These are phyloP conservation scores for Curvularia hawaiiensis DNA, from an alignment of 2,329 filamentous ascomycete species.

Conservation along the genomic window DNA sequence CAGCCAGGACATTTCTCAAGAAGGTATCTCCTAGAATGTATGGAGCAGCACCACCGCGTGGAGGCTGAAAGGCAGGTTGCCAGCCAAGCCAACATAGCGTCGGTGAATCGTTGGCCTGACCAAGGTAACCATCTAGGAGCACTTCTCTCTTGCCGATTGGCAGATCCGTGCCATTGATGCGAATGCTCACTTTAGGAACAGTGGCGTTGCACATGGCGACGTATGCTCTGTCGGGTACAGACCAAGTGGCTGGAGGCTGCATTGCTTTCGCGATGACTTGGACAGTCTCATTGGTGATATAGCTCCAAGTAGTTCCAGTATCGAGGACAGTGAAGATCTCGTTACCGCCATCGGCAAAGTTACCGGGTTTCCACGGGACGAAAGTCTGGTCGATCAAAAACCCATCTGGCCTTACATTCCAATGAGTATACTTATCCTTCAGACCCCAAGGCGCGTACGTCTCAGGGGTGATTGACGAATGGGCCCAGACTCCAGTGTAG, in stretches of 20 bases:
- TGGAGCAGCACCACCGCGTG: not conserved
- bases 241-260: not conserved
- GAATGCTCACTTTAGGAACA: not conserved
- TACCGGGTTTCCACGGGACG: not conserved
- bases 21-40: not conserved
- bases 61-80: not conserved
- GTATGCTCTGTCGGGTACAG: not conserved
- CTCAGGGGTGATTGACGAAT: not conserved
- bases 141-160: conserved; percentile 1
- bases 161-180: conserved; percentile 4
- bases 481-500: not conserved
- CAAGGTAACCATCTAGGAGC: not conserved
- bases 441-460: not conserved
- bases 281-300: not conserved
- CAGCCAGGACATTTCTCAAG: not conserved
- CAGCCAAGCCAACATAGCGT: not conserved
- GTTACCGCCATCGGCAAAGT: not conserved
- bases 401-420: not conserved
- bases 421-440: conserved; percentile 1
- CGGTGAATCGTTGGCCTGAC: not conserved
- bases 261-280: not conserved
- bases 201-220: not conserved
- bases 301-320: not conserved
- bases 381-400: not conserved
- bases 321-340: conserved; percentile 1